These are phyloP conservation scores for Besnoitia besnoiti DNA, from an alignment of 169 alveolate species.

Conservation along the genomic window DNA sequence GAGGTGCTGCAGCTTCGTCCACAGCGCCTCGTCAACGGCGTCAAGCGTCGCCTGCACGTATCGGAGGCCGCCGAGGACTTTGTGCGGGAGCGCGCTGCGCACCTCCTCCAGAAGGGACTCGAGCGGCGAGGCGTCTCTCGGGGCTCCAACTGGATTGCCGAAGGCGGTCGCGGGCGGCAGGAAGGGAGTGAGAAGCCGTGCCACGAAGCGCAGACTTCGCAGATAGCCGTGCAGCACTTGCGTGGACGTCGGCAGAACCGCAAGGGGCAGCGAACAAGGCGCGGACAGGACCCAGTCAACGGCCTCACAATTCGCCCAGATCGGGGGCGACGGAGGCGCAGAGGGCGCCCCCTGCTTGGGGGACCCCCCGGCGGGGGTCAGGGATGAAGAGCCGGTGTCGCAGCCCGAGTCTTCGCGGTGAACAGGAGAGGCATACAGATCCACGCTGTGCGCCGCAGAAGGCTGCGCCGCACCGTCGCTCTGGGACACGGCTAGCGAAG, in stretches of 20 bases:
- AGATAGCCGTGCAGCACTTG: conserved; percentile 9
- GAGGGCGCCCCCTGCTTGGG: too few species aligned
- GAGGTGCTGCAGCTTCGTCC: conserved; percentile 38
- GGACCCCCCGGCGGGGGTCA: too few species aligned
- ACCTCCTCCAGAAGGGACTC: background rate
- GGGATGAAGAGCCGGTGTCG: background rate
- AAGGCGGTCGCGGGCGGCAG: background rate
- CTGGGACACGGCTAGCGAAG: background rate
- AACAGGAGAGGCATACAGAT: background rate
- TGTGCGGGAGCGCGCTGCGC: conserved; percentile 31
- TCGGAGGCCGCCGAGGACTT: background rate
- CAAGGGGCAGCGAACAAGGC: conserved; percentile 21
- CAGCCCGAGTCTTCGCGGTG: background rate
- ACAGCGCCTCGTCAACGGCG: conserved; percentile 21
- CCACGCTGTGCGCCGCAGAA: background rate
- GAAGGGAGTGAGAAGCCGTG: background rate
- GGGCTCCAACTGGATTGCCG: background rate
- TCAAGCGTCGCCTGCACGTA: background rate
- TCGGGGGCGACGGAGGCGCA: conserved; percentile 25
- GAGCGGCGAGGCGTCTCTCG: background rate
- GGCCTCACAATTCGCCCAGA: conserved; percentile 59
- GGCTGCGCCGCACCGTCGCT: background rate
- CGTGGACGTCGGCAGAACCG: conserved; percentile 53
- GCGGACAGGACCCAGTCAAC: conserved; percentile 42
- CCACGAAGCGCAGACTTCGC: conserved; percentile 41